Evolutionary conservation across 768 basidiomycete genomes (phyloP), one percentile per base, ranked within the genome.

Genomic region (Boletus vinaceobasis): DNA sequence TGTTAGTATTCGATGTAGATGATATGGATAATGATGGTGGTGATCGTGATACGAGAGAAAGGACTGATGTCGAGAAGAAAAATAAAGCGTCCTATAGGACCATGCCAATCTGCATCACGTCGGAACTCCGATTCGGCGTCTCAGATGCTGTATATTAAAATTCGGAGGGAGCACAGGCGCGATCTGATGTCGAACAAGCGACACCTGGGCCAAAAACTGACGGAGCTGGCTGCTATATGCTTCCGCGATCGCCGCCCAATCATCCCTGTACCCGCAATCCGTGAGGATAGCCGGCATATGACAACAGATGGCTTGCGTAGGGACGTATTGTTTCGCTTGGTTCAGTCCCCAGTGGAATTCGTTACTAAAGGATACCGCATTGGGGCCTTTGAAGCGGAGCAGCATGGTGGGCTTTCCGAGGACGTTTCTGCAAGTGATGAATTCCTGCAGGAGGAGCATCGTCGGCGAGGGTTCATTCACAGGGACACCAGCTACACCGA

Each of bases 121-220:
- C 7, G 69, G 60, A 11, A 60, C 53, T 1, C 65, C 67, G 0
- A 67, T 43, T 49, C 68, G 58, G 5, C 68, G 68, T 21, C 67
- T 71, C 50, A 70, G 36, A 46, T 67, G 70, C 15, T 71, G 70
- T 5, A 67, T 50, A 45, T 71, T 71, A 33, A 69, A 69, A 21
- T 70, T 70, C 1, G 70, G 68, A 4, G 68, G 68, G 10, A 69
- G 56, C 32, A 71, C 68, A 3, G 67, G 70, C 5, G 60, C 59
- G 13, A 69, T 67, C 52, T 69, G 68, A 52, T 70, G 67, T 7
- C 68, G 56, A 27, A 69, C 64, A 7, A 63, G 47, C 38, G 70
- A 71, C 33, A 71, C 61, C 57, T 70, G 68, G 2, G 65, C 60
- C 46, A 69, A 51, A 48, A 69, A 71, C 43, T 71, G 68, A 13